phyloP scores from a whole-genome alignment of 2,329 filamentous ascomycete genomes.

The Scytalidium lignicola region DNA sequence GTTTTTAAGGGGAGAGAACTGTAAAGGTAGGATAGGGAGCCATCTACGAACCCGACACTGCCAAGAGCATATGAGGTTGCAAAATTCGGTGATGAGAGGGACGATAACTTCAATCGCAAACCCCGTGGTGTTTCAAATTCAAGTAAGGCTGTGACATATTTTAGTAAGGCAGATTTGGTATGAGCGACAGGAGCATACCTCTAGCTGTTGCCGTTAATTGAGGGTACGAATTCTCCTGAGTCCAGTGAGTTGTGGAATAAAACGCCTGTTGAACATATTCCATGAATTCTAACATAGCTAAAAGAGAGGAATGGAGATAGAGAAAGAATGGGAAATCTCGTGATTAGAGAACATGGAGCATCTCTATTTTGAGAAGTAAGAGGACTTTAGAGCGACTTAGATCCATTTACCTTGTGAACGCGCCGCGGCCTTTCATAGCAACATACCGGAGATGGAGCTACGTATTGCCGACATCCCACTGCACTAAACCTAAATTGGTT shows the following conservation, averaged over 20 bases:
- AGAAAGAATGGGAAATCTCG: neutral
- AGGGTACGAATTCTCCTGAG: conserved; percentile 86
- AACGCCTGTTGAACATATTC: conserved; percentile 93
- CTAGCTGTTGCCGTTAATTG: conserved; percentile 78
- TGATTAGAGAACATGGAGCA: neutral
- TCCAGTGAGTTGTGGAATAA: conserved; percentile 81
- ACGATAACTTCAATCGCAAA: conserved; percentile 80
- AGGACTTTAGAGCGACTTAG: neutral
- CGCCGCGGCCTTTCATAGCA: neutral
- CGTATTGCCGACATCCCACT: neutral
- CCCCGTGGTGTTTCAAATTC: conserved; percentile 84
- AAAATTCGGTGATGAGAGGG: conserved; percentile 87
- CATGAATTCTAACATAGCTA: conserved; percentile 87
- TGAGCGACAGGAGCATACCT: conserved; percentile 44
- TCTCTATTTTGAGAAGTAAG: neutral
- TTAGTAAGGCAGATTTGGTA: conserved; percentile 4
- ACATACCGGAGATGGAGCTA: neutral
- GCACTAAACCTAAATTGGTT: neutral
- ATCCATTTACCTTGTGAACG: neutral
- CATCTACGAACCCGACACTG: conserved; percentile 85
- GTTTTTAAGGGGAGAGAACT: conserved; percentile 72
- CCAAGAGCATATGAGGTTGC: conserved; percentile 91
- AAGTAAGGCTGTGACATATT: conserved; percentile 60
- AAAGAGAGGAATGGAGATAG: neutral
- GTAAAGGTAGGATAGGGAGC: conserved; percentile 95